Evolutionary conservation across 2,329 filamentous ascomycete species (phyloP).

Genomic region (Xylaria polymorpha): DNA sequence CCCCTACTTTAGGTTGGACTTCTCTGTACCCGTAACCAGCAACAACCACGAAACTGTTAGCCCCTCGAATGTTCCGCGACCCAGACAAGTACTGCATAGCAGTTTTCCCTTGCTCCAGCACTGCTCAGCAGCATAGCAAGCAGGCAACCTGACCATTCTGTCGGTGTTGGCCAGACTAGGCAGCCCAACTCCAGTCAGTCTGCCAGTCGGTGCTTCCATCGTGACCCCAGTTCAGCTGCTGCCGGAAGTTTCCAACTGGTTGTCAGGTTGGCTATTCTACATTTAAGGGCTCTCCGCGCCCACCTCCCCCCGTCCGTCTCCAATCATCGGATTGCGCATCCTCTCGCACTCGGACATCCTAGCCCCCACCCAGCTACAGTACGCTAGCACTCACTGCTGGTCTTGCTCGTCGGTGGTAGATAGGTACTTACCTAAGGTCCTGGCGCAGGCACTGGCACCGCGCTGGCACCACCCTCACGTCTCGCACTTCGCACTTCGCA

Average conservation of each 20-base stretch:
- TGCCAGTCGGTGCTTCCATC: not conserved
- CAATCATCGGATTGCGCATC: slow-evolving; percentile 20
- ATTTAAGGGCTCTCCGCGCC: not conserved
- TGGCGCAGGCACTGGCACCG: slow-evolving; percentile 6
- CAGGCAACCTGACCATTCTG: slow-evolving; percentile 7
- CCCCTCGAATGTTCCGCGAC: not conserved
- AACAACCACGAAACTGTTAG: not conserved
- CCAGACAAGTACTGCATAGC: slow-evolving; percentile 7
- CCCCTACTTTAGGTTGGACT: not conserved
- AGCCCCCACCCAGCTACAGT: slow-evolving; percentile 38
- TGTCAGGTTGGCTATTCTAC: not conserved
- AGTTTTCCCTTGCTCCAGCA: not conserved
- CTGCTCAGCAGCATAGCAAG: not conserved
- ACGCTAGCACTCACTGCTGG: slow-evolving; percentile 38
- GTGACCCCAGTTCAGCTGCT: slow-evolving; percentile 1
- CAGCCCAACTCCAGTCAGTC: not conserved
- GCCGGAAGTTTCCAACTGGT: slow-evolving; percentile 28
- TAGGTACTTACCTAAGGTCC: not conserved
- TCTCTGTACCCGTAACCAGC: slow-evolving; percentile 4
- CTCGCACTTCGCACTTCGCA: slow-evolving; percentile 18
- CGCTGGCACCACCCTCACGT: slow-evolving; percentile 24
- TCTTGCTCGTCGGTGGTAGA: not conserved
- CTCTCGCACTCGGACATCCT: slow-evolving; percentile 31
- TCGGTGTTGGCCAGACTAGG: not conserved
- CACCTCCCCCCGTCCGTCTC: not conserved